A percentile compares a stretch with the other conserved stretches of the same genome.
Conservation (phyloP, 106 monocot species). For the Allium cepa region DNA sequence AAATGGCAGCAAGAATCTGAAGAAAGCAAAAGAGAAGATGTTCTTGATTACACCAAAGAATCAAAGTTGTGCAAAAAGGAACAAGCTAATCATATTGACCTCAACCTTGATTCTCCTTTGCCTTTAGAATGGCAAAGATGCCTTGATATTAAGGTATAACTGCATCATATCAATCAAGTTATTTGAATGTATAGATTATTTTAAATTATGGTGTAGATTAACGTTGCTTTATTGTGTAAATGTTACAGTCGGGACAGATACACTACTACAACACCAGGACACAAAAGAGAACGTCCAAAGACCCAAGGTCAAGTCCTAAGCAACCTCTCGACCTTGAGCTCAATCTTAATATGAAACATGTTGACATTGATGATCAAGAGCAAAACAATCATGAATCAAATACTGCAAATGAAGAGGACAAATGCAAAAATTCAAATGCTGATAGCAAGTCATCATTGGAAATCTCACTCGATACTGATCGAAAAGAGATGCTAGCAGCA, state of each 20-base stretch:
- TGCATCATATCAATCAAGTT: too few relatives aligned
- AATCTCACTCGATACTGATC: neutral
- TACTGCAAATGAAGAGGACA: neutral
- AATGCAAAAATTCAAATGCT: neutral
- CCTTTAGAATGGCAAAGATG: constrained; percentile 66
- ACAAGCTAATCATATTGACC: constrained; percentile 22
- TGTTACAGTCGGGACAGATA: constrained; percentile 45
- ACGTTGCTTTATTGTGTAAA: neutral
- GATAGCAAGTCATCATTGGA: neutral
- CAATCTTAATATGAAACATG: constrained; percentile 17
- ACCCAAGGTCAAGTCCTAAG: constrained; percentile 19
- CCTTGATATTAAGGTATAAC: constrained; percentile 59
- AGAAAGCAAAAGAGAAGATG: neutral
- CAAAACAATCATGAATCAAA: neutral
- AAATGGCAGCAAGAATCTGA: constrained; percentile 20
- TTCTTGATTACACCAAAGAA: neutral
- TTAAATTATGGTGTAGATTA: too few relatives aligned
- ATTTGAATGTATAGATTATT: too few relatives aligned
- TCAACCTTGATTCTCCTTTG: constrained; percentile 54
- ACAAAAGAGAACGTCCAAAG: constrained; percentile 38
- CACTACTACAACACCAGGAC: constrained; percentile 68
- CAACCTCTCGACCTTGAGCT: constrained; percentile 52
- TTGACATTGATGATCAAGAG: neutral
- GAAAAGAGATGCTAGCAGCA: constrained; percentile 51
- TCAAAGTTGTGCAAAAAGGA: neutral